phyloP scores from a whole-genome alignment of 805 yeast genomes.

The Starmerella stellata region DNA sequence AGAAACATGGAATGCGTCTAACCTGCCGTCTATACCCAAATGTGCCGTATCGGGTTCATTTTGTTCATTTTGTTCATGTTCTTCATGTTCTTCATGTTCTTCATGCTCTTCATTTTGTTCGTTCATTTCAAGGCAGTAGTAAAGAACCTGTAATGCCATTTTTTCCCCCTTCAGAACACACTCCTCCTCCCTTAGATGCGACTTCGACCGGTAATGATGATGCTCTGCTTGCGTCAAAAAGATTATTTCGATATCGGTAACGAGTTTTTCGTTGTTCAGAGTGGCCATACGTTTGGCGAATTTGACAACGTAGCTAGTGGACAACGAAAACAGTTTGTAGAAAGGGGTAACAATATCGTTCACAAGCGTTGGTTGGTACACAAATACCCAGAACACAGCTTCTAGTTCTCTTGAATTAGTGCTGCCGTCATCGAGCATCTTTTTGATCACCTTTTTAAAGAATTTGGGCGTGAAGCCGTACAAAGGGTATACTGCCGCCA shows the following conservation, averaged over 20 bases:
- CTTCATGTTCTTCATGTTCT: not conserved
- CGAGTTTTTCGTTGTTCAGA: not conserved
- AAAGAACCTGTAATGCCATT: not conserved
- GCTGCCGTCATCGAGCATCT: not conserved
- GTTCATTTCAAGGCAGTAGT: not conserved
- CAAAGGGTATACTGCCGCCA: conserved; percentile 4
- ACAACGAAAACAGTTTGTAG: not conserved
- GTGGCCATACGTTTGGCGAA: not conserved
- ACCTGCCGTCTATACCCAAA: too few species aligned
- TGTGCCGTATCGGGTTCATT: too few species aligned
- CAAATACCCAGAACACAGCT: conserved; percentile 11
- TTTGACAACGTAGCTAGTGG: not conserved
- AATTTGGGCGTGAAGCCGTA: not conserved
- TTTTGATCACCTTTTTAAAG: not conserved
- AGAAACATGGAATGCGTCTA: not conserved
- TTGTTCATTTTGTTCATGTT: not conserved
- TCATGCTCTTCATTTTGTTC: not conserved
- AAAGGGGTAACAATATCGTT: conserved; percentile 5
- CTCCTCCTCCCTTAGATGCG: not conserved
- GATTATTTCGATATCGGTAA: not conserved
- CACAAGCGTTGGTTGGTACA: not conserved
- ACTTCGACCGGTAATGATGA: not conserved
- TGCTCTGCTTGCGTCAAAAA: not conserved
- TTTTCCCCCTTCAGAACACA: not conserved
- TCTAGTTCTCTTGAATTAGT: not conserved